Base-by-base conservation (phyloP, 2,329 filamentous ascomycete genomes). In the Fusarium musae region DNA sequence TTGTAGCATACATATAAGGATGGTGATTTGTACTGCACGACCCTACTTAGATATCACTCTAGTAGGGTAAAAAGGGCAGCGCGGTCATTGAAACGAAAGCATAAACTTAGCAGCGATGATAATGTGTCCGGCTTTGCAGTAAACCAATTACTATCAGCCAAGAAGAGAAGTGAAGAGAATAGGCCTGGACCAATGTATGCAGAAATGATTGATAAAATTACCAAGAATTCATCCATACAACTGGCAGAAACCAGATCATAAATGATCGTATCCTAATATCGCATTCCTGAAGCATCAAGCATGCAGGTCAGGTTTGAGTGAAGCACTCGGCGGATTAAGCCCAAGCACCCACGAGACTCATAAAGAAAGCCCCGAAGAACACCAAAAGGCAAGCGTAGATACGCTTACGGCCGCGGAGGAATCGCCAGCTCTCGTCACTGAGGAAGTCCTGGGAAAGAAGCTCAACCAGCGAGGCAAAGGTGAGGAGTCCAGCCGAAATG, bases 391-490 rank as follows among this genome's bases (percentile, higher is more conserved):
- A 91, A 4, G 90, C 89, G 60, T 82, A 81, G 30, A 90, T 82
- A 34, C 90, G 84, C 66, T 83, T 84, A 71, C 81, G 85, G 2
- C 89, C 89, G 5, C 85, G 84, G 21, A 91, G 82, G 50, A 86
- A 79, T 50, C 83, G 83, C 88, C 88, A 91, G 79, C 88, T 91
- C 78, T 90, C 87, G 47, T 91, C 89, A 67, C 88, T 90, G 39
- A 92, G 79, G 73, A 93, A 93, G 75, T 94, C 92, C 78, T 93
- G 91, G 1, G 91, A 91, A 59, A 94, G 84, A 53, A 94, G 85
- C 80, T 94, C 91, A 28, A 94, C 91, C 57, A 94, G 83, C 0
- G 91, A 91, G 0, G 92, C 92, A 80, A 93, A 94, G 6, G 93
- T 85, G 13, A 94, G 82, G n/a, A 94, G 82, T 2, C 92, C 92